Base-by-base conservation (phyloP, 768 basidiomycete genomes). In the Pholiota conissans region DNA sequence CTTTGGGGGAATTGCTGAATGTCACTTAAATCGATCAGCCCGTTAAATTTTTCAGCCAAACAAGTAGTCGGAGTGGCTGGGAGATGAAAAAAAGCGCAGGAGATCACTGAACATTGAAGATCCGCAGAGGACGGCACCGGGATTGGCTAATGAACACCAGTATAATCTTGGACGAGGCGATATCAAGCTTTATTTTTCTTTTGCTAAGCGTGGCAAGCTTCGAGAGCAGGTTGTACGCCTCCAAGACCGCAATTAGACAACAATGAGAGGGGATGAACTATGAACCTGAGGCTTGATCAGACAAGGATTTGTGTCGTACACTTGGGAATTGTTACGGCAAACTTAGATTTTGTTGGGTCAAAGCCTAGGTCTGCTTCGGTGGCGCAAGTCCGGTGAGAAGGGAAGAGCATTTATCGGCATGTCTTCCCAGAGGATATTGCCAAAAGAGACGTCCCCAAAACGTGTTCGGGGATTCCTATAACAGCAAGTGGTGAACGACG, bases 381-480 rank as follows among this genome's bases (percentile, higher is more conserved):
- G 22, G 53, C 32, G 40, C 20, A 45, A 28, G 40, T 37, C 53
- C 53, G 53, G 45, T 11, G 42, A 46, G 28, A 42, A 45, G 45
- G 37, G 14, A 34, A 45, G 27, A 32, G 24, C 53, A 26, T 22
- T 18, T 11, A 18, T 26, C 29, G 16, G 20, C 40, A 46, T 46
- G 27, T 45, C 42, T 45, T 46, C 53, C 53, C 53, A 45, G 29
- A 54, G 45, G 28, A 28, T 54, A 30, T 30, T 54, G 40, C 42
- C 10, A 34, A 54, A 54, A 47, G 45, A 54, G 42, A 28, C 42
- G 45, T 18, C 39, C 40, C 45, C 42, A 45, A 30, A 54, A 54
- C 53, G 53, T 54, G 53, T 54, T 45, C 53, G 53, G 53, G 29
- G 53, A 22, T 29, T 30, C 40, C 53, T 46, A 46, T 42, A 54